Evolutionary conservation across 2,329 filamentous ascomycete genomes (phyloP).

Genomic region (Calonectria henricotiae): DNA sequence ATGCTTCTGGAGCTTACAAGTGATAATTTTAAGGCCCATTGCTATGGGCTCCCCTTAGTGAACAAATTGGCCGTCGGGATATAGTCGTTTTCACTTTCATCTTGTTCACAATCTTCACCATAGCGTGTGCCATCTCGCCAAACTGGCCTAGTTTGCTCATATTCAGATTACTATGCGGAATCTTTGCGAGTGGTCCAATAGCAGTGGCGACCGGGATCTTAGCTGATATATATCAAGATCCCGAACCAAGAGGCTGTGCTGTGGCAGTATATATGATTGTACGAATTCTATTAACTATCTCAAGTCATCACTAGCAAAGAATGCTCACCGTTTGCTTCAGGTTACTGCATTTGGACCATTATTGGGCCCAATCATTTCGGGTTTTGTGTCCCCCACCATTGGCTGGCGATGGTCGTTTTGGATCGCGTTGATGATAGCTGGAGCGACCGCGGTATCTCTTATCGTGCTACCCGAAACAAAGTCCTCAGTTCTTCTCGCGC

Average conservation of each 20-base stretch:
- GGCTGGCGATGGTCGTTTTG: constrained; percentile 11
- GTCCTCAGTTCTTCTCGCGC: background rate
- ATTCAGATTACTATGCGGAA: background rate
- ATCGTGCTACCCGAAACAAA: background rate
- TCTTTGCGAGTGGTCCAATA: background rate
- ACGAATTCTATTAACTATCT: background rate
- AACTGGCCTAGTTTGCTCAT: background rate
- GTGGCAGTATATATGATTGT: constrained; percentile 9
- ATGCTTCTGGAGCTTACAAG: too few relatives aligned
- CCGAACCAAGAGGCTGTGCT: background rate
- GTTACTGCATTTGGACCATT: background rate
- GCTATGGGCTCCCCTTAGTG: background rate
- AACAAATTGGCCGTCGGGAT: background rate
- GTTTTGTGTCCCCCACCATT: background rate
- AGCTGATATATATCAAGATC: constrained; percentile 1
- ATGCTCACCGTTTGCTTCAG: background rate
- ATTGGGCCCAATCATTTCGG: background rate
- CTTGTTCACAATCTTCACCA: background rate
- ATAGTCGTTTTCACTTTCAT: background rate
- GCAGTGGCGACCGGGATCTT: background rate
- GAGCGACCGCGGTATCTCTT: background rate
- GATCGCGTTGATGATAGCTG: background rate
- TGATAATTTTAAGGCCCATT: background rate
- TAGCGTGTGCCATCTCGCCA: background rate
- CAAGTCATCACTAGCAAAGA: background rate